These are phyloP conservation scores for Kitagawia praeruptora DNA, from an alignment of 129 eudicot genomes.

Conservation along the genomic window DNA sequence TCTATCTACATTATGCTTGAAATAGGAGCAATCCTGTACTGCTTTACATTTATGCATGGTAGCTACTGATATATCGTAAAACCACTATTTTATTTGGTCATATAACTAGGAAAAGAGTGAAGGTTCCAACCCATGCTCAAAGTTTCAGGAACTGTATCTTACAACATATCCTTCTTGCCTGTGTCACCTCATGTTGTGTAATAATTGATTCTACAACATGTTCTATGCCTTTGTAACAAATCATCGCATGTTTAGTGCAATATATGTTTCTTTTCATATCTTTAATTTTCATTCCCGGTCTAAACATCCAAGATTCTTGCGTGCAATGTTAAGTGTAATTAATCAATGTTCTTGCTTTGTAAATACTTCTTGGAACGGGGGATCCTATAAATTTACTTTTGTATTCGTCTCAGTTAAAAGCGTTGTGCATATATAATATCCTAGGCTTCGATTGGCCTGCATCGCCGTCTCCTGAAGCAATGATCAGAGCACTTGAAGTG, in stretches of 20 bases:
- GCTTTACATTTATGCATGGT: background rate
- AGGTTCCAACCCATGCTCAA: background rate
- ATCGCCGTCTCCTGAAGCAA: slow-evolving; percentile 86
- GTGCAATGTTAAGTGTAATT: background rate
- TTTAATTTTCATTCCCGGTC: background rate
- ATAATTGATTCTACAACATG: background rate
- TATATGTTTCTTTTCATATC: background rate
- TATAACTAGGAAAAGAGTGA: too few relatives aligned
- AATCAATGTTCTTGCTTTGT: background rate
- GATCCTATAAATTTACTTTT: background rate
- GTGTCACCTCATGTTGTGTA: background rate
- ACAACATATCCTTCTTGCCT: background rate
- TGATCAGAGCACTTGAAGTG: slow-evolving; percentile 94
- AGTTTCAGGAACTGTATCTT: background rate
- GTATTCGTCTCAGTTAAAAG: slow-evolving; percentile 55
- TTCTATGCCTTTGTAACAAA: background rate
- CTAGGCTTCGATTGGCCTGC: slow-evolving; percentile 99
- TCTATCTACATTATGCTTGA: background rate
- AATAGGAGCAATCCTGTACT: background rate
- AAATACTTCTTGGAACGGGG: background rate
- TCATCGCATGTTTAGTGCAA: background rate
- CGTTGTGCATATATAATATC: slow-evolving; percentile 86
- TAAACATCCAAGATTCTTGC: background rate
- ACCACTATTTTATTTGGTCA: too few relatives aligned
- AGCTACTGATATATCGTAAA: background rate